Percentiles rank a stretch among this genome's conserved stretches.
Evolutionary conservation across 768 basidiomycete species (phyloP).

Genomic region (Coprinopsis cinerea): DNA sequence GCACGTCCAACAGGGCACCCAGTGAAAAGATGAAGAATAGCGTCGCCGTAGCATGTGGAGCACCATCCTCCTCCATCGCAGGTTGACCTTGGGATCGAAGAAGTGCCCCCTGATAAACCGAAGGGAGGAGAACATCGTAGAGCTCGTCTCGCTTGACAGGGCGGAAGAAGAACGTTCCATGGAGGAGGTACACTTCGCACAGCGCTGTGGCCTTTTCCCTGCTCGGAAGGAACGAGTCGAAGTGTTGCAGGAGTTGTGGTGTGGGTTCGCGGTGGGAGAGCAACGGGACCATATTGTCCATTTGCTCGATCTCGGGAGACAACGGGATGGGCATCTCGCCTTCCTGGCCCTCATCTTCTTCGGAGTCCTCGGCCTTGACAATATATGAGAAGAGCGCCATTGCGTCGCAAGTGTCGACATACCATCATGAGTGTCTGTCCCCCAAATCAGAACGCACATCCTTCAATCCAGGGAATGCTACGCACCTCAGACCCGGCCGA

Average conservation of each 20-base stretch:
- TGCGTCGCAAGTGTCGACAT: not conserved
- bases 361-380: constrained; percentile 25
- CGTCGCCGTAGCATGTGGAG: constrained; percentile 46
- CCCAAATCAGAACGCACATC: not conserved
- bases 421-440: constrained; percentile 38
- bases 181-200: constrained; percentile 37
- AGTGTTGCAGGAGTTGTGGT: constrained; percentile 22
- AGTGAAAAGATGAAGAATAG: constrained; percentile 57
- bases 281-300: constrained; percentile 39
- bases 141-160: constrained; percentile 46
- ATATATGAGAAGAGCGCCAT: constrained; percentile 15
- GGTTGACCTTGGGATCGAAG: not conserved
- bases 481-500: constrained; percentile 58
- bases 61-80: not conserved
- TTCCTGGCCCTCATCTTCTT: constrained; percentile 11
- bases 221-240: constrained; percentile 39
- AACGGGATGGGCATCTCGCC: constrained; percentile 10
- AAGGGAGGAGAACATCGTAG: constrained; percentile 31
- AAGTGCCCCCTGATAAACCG: constrained; percentile 29
- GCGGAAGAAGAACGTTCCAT: constrained; percentile 45
- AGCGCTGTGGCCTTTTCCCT: constrained; percentile 35
- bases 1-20: constrained; percentile 54
- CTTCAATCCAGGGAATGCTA: constrained; percentile 1
- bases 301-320: constrained; percentile 28
- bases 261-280: constrained; percentile 27